Percentiles rank a stretch among this genome's conserved stretches.
Evolutionary conservation across 2,329 filamentous ascomycete genomes (phyloP).

Genomic region (Elsinoe batatas): DNA sequence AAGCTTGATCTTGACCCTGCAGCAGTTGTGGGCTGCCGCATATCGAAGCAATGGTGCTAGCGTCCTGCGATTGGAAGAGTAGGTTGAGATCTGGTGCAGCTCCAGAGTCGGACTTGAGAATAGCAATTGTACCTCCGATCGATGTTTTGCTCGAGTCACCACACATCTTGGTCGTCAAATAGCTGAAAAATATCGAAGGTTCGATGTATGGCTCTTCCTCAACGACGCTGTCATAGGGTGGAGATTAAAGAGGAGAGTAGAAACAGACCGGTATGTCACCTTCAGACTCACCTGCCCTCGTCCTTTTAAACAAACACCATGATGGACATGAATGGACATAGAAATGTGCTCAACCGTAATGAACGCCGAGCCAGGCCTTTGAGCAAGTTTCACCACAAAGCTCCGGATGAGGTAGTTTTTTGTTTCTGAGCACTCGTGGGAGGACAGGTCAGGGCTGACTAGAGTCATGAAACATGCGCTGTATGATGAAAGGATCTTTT

Average conservation of each 20-base stretch:
- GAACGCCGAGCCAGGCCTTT: slow-evolving; percentile 7
- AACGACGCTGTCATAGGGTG: not conserved
- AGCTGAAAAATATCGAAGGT: not conserved
- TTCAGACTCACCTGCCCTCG: not conserved
- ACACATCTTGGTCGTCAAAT: not conserved
- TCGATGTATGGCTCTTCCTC: too few relatives aligned
- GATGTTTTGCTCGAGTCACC: slow-evolving; percentile 4
- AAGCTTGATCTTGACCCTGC: not conserved
- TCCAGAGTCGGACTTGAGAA: slow-evolving; percentile 8
- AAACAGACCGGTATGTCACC: not conserved
- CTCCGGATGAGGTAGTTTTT: not conserved
- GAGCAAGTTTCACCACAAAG: slow-evolving; percentile 8
- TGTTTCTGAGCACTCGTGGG: not conserved
- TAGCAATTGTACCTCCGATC: slow-evolving; percentile 8
- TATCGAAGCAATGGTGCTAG: slow-evolving; percentile 6
- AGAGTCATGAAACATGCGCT: not conserved
- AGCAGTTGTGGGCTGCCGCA: not conserved
- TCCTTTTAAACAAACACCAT: slow-evolving; percentile 2
- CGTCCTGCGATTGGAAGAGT: slow-evolving; percentile 3
- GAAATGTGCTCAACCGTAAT: slow-evolving; percentile 12
- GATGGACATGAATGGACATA: slow-evolving; percentile 7
- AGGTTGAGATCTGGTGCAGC: slow-evolving; percentile 11
- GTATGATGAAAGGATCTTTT: not conserved
- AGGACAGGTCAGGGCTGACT: not conserved
- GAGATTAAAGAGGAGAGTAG: not conserved